Evolutionary conservation across 495 filamentous ascomycete genomes (phyloP).

Genomic region (Cladorrhinum samala): DNA sequence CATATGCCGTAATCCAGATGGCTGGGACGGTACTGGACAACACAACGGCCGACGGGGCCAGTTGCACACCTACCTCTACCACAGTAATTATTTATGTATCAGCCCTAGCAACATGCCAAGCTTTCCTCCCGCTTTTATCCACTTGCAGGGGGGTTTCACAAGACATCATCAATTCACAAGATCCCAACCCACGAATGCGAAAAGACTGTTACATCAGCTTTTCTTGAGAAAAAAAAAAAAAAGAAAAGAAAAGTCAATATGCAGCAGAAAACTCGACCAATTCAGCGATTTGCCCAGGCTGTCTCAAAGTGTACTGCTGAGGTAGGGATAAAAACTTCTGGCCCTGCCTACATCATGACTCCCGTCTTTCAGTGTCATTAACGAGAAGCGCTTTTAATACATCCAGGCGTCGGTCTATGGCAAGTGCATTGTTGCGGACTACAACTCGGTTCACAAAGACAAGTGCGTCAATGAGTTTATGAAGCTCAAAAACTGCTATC

Average conservation of each 20-base stretch:
- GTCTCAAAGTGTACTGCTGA: conserved; percentile 77
- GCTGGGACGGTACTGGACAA: neutral
- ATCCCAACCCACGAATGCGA: too few relatives aligned
- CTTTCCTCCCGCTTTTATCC: too few relatives aligned
- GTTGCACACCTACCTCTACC: neutral
- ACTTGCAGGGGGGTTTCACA: too few relatives aligned
- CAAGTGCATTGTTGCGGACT: conserved; percentile 86
- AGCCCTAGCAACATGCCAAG: too few relatives aligned
- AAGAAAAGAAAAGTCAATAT: conserved; percentile 17
- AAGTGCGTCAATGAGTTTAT: conserved; percentile 85
- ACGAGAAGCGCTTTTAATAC: neutral
- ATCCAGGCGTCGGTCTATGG: conserved; percentile 76
- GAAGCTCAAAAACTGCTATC: conserved; percentile 78
- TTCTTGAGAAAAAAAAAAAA: too few relatives aligned
- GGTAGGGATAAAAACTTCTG: too few relatives aligned
- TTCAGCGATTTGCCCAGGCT: conserved; percentile 82
- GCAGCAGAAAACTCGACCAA: conserved; percentile 52
- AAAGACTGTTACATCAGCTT: too few relatives aligned
- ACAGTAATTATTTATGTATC: too few relatives aligned
- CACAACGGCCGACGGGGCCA: neutral
- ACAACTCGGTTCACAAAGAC: conserved; percentile 84
- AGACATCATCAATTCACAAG: too few relatives aligned
- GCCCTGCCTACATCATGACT: too few relatives aligned
- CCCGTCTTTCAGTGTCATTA: too few relatives aligned
- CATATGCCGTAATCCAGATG: conserved; percentile 5